Percentiles rank a stretch among this genome's conserved stretches.
Evolutionary conservation across 371 early-diverging fungal genomes (phyloP).

Genomic region (Rhizomucor pusillus): DNA sequence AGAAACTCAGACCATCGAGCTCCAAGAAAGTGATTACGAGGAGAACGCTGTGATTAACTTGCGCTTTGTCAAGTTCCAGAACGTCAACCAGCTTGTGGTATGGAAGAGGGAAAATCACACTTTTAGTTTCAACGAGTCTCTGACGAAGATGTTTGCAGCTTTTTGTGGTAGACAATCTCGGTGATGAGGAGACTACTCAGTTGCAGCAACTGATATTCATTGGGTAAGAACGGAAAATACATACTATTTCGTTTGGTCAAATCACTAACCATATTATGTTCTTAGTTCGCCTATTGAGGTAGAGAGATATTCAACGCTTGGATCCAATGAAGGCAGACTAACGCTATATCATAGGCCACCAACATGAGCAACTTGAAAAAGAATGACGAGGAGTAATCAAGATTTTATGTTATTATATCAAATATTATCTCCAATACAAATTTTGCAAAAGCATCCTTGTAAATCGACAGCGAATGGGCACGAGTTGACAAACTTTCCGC

Average conservation of each 20-base stretch:
- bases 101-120: slow-evolving; percentile 2
- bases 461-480: too few relatives aligned
- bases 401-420: neutral
- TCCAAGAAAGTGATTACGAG: slow-evolving; percentile 68
- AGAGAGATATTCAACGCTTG: neutral
- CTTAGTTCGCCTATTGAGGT: neutral
- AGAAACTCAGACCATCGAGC: slow-evolving; percentile 73
- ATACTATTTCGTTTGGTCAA: too few relatives aligned
- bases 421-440: slow-evolving; percentile 3
- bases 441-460: too few relatives aligned
- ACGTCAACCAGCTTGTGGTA: slow-evolving; percentile 67
- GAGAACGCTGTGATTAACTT: slow-evolving; percentile 65
- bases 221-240: slow-evolving; percentile 54
- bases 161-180: slow-evolving; percentile 82
- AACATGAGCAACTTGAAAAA: slow-evolving; percentile 51
- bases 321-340: neutral
- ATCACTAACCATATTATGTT: too few relatives aligned
- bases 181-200: slow-evolving; percentile 78
- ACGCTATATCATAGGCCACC: slow-evolving; percentile 28
- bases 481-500: too few relatives aligned
- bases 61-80: slow-evolving; percentile 93
- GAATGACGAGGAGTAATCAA: slow-evolving; percentile 28
- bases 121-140: neutral
- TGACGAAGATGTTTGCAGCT: slow-evolving; percentile 32
- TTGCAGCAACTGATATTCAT: slow-evolving; percentile 77